A percentile compares a stretch with the other conserved stretches of the same genome.
phyloP scores from a whole-genome alignment of 2,329 filamentous ascomycete genomes.

The Xylaria sp. region DNA sequence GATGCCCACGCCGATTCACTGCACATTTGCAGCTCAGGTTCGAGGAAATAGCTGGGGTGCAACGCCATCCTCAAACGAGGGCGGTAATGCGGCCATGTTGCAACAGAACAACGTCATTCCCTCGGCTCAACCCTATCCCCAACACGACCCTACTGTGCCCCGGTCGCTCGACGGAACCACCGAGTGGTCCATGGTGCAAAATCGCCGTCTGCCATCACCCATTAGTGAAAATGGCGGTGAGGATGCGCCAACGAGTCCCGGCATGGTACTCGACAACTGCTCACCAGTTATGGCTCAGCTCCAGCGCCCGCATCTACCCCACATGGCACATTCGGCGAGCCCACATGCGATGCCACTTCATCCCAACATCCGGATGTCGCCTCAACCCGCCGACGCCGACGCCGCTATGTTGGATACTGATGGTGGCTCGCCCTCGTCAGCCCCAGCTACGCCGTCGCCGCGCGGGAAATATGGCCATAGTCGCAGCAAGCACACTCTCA shows the following conservation, averaged over 20 bases:
- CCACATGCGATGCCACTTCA: conserved; percentile 44
- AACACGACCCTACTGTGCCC: conserved; percentile 53
- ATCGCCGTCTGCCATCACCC: conserved; percentile 62
- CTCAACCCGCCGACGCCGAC: conserved; percentile 34
- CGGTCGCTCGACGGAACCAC: conserved; percentile 51
- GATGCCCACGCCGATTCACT: conserved; percentile 65
- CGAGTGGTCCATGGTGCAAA: conserved; percentile 60
- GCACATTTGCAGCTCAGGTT: conserved; percentile 61
- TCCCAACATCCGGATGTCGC: conserved; percentile 46
- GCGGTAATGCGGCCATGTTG: conserved; percentile 38
- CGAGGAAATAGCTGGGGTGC: conserved; percentile 57
- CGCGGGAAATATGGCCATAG: conserved; percentile 60
- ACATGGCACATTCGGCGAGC: conserved; percentile 44
- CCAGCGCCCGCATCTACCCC: conserved; percentile 43
- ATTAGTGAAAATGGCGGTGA: conserved; percentile 61
- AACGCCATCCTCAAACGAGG: conserved; percentile 38
- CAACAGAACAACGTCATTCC: conserved; percentile 24
- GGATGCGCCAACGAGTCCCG: conserved; percentile 47
- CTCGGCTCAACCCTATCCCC: conserved; percentile 42
- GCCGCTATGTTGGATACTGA: conserved; percentile 45
- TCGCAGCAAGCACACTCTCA: conserved; percentile 64
- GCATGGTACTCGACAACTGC: conserved; percentile 47
- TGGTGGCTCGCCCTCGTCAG: conserved; percentile 40
- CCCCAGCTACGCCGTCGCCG: conserved; percentile 51
- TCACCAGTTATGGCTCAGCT: conserved; percentile 42